A percentile compares a stretch with the other conserved stretches of the same genome.
Conservation (phyloP, 169 alveolate genomes). For the Plasmodium chabaudi region DNA sequence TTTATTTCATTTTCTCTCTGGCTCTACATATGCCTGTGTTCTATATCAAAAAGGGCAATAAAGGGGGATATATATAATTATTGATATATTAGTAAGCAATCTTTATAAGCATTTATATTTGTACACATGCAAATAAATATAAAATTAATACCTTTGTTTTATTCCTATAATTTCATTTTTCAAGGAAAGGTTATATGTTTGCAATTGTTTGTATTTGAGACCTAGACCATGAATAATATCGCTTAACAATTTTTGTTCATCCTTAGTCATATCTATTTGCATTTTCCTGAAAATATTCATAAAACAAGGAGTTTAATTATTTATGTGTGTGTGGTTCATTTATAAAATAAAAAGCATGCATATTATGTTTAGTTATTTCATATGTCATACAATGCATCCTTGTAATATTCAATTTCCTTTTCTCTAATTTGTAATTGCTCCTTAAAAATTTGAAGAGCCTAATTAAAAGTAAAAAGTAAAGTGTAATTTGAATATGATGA, state of each 20-base stretch:
- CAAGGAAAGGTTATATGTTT: constrained; percentile 72
- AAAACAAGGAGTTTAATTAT: too few species aligned
- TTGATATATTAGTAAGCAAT: not conserved
- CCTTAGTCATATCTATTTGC: constrained; percentile 54
- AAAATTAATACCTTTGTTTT: constrained; percentile 38
- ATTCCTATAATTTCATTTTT: constrained; percentile 69
- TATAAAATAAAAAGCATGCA: too few species aligned
- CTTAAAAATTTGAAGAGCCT: constrained; percentile 73
- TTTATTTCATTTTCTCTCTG: constrained; percentile 31
- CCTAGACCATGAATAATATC: constrained; percentile 60
- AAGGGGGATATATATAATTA: not conserved
- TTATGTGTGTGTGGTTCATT: too few species aligned
- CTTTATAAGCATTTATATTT: not conserved
- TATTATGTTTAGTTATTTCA: not conserved
- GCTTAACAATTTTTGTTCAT: constrained; percentile 73
- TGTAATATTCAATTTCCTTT: constrained; percentile 76
- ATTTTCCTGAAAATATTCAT: constrained; percentile 35
- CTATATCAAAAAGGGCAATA: constrained; percentile 26
- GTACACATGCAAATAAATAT: not conserved
- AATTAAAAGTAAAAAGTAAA: constrained; percentile 21
- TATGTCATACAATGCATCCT: constrained; percentile 41
- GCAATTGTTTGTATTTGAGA: constrained; percentile 69
- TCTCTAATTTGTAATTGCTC: constrained; percentile 75
- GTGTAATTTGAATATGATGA: not conserved
- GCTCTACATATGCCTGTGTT: constrained; percentile 41